Percentiles rank a stretch among this genome's conserved stretches.
Conservation (phyloP, 2,329 filamentous ascomycete species). For the Sphaceloma murrayae region DNA sequence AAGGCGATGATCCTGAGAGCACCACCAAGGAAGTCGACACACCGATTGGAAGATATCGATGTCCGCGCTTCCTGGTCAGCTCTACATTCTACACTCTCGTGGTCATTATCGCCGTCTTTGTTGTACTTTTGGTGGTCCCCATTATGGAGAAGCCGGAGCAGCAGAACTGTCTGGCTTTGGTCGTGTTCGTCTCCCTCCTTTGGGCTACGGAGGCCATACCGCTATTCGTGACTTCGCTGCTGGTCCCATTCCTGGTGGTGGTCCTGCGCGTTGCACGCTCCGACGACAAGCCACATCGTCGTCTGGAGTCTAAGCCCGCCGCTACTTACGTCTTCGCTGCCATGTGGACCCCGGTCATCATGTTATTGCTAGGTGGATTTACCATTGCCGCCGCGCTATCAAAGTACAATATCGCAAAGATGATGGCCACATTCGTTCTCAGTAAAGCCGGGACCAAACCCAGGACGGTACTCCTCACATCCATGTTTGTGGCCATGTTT, state of each 20-base stretch:
- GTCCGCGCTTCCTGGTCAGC: slow-evolving; percentile 76
- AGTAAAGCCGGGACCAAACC: slow-evolving; percentile 93
- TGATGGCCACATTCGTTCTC: slow-evolving; percentile 89
- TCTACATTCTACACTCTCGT: slow-evolving; percentile 70
- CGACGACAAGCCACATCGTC: slow-evolving; percentile 57
- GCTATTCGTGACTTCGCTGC: slow-evolving; percentile 87
- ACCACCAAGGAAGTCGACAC: slow-evolving; percentile 63
- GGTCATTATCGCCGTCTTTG: slow-evolving; percentile 61
- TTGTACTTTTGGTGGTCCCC: slow-evolving; percentile 61
- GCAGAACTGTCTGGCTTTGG: slow-evolving; percentile 88
- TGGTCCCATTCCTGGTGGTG: slow-evolving; percentile 89
- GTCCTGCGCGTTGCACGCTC: slow-evolving; percentile 73
- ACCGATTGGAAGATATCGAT: slow-evolving; percentile 65
- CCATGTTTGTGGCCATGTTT: slow-evolving; percentile 97
- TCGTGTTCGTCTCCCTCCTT: slow-evolving; percentile 84
- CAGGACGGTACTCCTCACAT: slow-evolving; percentile 81
- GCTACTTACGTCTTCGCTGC: slow-evolving; percentile 79
- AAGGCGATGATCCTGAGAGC: slow-evolving; percentile 69
- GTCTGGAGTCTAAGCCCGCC: slow-evolving; percentile 70
- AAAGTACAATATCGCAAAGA: slow-evolving; percentile 96
- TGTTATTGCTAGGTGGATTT: slow-evolving; percentile 92
- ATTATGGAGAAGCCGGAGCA: slow-evolving; percentile 83
- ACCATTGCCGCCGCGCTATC: slow-evolving; percentile 90
- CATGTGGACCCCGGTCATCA: slow-evolving; percentile 99
- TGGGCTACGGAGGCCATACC: slow-evolving; percentile 99